Evolutionary conservation across 805 yeast species (phyloP), one percentile per base, ranked within the genome.

Genomic region (Lipomyces yamanashiensis): DNA sequence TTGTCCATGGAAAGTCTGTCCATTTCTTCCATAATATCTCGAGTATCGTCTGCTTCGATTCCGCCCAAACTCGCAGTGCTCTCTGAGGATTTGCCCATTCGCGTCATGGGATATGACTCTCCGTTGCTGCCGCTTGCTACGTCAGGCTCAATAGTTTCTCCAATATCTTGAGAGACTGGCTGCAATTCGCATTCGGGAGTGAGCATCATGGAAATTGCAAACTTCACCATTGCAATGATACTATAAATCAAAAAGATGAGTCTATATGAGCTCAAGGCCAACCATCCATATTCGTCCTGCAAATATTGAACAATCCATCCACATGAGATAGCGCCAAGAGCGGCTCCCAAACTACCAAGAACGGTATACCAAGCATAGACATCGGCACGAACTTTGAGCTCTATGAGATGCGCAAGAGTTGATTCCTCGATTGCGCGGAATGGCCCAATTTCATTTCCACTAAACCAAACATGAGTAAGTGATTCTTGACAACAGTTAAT

Each of bases 321-420:
- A 92, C 63, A 88, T 85, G 76, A 90, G 81, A 78, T 83, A 97
- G 71, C 97, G 97, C 28, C 76, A 77, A 39, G 97, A 97, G 86
- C 85, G 28, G 79, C 75, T 19, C 83, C 79, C 28, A 82, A 69
- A 1, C 79, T 76, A 0, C 86, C 87, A 43, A 81, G 71, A 67
- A 84, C 80, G 0, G 80, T 77, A 70, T 83, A 84, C 87, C 87
- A 84, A 7, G 86, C 83, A 68, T 80, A 84, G n/a, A 82, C 75
- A 68, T 84, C 87, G 0, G 86, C 78, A 58, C 86, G 72, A 37
- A 79, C 74, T 10, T 76, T 77, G 15, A 75, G 69, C 7, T 77
- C 72, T 4, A 79, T 76, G 62, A 84, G 71, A 17, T 83, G 81
- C 0, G 87, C 85, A 43, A 84, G 75, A 0, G 82, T 72, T 37